phyloP scores from a whole-genome alignment of 768 basidiomycete species.

The Rhizopogon vulgaris region DNA sequence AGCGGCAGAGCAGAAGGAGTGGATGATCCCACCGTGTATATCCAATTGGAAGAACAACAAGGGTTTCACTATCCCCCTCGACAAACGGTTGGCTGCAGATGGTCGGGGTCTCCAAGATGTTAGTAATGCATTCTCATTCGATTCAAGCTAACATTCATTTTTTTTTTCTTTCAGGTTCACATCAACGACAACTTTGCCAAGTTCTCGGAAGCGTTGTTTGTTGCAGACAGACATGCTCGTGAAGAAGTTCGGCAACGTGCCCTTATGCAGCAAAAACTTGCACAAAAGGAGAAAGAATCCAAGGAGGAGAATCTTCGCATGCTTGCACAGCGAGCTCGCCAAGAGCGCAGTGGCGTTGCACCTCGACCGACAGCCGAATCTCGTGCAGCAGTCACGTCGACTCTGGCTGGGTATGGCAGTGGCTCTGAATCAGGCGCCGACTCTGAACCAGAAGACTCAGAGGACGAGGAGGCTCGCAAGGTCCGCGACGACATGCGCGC shows the following conservation, averaged over 20 bases:
- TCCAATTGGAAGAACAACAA: slow-evolving; percentile 99
- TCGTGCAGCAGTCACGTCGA: slow-evolving; percentile 66
- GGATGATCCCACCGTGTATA: slow-evolving; percentile 99
- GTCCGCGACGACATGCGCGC: slow-evolving; percentile 86
- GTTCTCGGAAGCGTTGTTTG: slow-evolving; percentile 92
- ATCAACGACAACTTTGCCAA: slow-evolving; percentile 99
- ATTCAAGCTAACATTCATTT: background rate
- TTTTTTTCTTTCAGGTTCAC: slow-evolving; percentile 55
- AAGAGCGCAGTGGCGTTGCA: slow-evolving; percentile 79
- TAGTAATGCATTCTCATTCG: slow-evolving; percentile 24
- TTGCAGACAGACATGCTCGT: slow-evolving; percentile 95
- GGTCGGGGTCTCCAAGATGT: slow-evolving; percentile 98
- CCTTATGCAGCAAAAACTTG: slow-evolving; percentile 98
- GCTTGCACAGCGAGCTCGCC: slow-evolving; percentile 91
- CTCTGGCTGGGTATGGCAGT: slow-evolving; percentile 82
- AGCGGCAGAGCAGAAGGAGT: slow-evolving; percentile 96
- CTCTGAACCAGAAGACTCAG: slow-evolving; percentile 57
- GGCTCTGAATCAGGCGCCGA: slow-evolving; percentile 52
- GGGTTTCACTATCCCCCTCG: slow-evolving; percentile 97
- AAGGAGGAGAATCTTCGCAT: slow-evolving; percentile 95
- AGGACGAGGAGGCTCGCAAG: slow-evolving; percentile 80
- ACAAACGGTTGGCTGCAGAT: slow-evolving; percentile 96
- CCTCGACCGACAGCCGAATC: slow-evolving; percentile 62
- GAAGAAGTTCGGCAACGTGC: slow-evolving; percentile 96
- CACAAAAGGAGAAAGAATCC: slow-evolving; percentile 91